phyloP scores from a whole-genome alignment of 768 basidiomycete genomes.

The Tulasnella sp. region DNA sequence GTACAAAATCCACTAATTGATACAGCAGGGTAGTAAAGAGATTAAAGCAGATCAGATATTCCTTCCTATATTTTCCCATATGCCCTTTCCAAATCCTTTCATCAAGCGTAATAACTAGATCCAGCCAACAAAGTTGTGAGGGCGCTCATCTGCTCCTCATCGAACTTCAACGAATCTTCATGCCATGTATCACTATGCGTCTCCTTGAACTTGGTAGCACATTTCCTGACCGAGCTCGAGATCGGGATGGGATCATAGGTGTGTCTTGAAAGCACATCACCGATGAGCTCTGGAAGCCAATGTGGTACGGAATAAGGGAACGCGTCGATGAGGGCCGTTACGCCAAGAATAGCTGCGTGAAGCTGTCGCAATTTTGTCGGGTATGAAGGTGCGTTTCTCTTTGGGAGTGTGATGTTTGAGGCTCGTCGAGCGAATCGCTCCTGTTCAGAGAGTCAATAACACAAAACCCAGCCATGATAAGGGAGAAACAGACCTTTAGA shows the following conservation, averaged over 20 bases:
- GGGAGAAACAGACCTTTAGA: constrained; percentile 23
- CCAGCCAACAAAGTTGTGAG: constrained; percentile 76
- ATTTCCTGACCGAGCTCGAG: constrained; percentile 22
- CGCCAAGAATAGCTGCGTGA: constrained; percentile 87
- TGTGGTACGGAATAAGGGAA: constrained; percentile 92
- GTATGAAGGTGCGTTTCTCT: constrained; percentile 49
- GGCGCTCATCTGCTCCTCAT: constrained; percentile 70
- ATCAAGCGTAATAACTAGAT: constrained; percentile 58
- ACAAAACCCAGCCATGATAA: background rate
- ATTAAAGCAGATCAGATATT: too few relatives aligned
- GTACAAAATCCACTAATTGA: too few relatives aligned
- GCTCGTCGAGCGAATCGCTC: constrained; percentile 70
- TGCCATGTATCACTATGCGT: constrained; percentile 61
- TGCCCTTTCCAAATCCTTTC: too few relatives aligned
- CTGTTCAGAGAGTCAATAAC: constrained; percentile 26
- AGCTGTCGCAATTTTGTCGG: constrained; percentile 58
- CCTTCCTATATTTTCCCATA: too few relatives aligned
- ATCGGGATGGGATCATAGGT: constrained; percentile 61
- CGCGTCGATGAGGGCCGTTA: constrained; percentile 84
- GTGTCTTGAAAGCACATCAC: constrained; percentile 65
- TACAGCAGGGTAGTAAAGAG: too few relatives aligned
- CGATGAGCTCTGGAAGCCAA: constrained; percentile 81
- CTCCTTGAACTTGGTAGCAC: constrained; percentile 22
- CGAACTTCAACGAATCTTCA: constrained; percentile 74
- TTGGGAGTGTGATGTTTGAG: constrained; percentile 52